Conservation (phyloP, 2,329 filamentous ascomycete species). For the Plectosphaerella plurivora region DNA sequence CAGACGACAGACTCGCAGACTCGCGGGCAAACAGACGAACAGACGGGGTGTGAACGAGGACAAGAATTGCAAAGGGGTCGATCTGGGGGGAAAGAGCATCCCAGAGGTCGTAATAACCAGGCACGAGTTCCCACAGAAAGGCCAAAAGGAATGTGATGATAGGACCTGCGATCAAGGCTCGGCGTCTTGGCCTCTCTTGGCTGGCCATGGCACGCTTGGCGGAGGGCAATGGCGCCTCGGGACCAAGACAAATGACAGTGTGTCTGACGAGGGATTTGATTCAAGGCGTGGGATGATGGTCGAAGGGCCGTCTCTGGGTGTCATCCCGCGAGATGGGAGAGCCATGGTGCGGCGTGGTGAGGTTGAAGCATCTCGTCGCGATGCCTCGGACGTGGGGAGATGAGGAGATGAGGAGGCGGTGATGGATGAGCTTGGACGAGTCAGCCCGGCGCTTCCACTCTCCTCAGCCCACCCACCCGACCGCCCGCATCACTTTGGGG, state of each 20-base stretch:
- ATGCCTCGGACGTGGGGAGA: background rate
- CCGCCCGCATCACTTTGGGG: no score
- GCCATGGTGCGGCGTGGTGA: no score
- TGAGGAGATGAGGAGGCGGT: background rate
- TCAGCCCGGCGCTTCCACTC: no score
- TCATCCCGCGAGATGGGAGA: background rate
- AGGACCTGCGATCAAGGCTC: background rate
- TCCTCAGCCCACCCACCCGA: no score
- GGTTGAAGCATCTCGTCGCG: no score
- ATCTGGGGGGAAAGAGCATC: background rate
- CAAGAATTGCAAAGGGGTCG: background rate
- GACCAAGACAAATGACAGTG: background rate
- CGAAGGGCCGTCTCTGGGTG: background rate
- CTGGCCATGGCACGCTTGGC: background rate
- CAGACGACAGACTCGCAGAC: no score
- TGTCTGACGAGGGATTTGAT: background rate
- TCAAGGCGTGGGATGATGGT: background rate
- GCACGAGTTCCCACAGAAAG: background rate
- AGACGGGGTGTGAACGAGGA: background rate
- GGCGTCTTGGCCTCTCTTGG: slow-evolving; percentile 1
- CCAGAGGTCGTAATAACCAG: background rate
- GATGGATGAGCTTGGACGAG: background rate
- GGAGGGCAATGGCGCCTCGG: background rate
- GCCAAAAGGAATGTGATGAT: background rate
- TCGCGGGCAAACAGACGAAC: background rate